phyloP scores from a whole-genome alignment of 2,329 filamentous ascomycete genomes.

The Cladophialophora immunda region DNA sequence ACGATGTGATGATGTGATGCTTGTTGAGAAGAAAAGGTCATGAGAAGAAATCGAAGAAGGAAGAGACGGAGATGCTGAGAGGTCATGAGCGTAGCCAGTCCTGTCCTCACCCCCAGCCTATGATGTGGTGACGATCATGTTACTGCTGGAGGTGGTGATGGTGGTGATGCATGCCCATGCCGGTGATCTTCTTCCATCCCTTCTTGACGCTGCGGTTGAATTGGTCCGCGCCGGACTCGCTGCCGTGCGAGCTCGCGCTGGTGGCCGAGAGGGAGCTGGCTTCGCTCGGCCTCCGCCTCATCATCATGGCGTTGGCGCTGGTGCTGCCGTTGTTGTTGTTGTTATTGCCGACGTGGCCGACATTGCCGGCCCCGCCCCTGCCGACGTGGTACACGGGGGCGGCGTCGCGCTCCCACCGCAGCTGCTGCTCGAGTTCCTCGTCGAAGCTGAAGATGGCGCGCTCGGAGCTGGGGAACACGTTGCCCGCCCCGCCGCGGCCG shows the following conservation, averaged over 20 bases:
- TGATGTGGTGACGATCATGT: too few relatives aligned
- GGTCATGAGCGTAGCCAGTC: too few relatives aligned
- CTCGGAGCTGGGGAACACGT: constrained; percentile 59
- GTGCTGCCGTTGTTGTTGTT: not conserved
- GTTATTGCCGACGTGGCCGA: constrained; percentile 14
- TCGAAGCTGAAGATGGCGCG: constrained; percentile 73
- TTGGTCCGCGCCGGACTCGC: constrained; percentile 39
- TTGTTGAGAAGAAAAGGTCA: too few relatives aligned
- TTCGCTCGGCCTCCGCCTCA: constrained; percentile 23
- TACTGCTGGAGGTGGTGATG: not conserved
- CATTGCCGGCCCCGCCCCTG: constrained; percentile 68
- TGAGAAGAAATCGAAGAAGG: too few relatives aligned
- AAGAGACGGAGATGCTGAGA: too few relatives aligned
- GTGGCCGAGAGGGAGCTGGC: constrained; percentile 17
- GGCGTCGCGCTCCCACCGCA: constrained; percentile 60
- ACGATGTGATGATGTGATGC: not conserved
- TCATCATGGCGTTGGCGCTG: constrained; percentile 1
- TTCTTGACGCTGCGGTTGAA: constrained; percentile 40
- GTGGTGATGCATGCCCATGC: constrained; percentile 10
- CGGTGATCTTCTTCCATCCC: constrained; percentile 40
- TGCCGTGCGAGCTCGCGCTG: constrained; percentile 25
- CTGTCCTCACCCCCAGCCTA: too few relatives aligned
- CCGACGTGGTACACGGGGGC: constrained; percentile 72
- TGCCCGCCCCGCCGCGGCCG: constrained; percentile 65
- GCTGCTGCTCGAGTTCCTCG: constrained; percentile 68